Percentiles rank a stretch among this genome's conserved stretches.
Conservation (phyloP, 768 basidiomycete genomes). For the Calocybe indica region DNA sequence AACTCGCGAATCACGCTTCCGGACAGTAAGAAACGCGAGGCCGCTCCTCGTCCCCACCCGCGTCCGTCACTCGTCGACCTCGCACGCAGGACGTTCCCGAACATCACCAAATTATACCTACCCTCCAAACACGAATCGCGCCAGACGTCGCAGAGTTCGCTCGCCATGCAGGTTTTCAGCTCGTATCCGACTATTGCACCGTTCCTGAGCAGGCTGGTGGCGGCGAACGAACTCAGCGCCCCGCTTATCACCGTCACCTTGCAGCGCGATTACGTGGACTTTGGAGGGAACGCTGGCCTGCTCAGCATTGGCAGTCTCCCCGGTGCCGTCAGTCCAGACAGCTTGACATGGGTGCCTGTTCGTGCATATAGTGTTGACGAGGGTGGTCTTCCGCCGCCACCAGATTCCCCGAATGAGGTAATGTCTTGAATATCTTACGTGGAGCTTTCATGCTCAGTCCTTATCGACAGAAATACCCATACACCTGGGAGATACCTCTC, state of each 20-base stretch:
- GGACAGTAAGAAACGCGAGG: not conserved
- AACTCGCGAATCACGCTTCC: too few relatives aligned
- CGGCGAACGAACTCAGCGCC: constrained; percentile 24
- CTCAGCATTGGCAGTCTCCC: constrained; percentile 67
- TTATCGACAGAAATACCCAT: constrained; percentile 41
- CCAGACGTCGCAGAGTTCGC: constrained; percentile 10
- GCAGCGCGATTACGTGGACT: constrained; percentile 61
- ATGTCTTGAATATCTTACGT: not conserved
- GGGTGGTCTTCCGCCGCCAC: constrained; percentile 50
- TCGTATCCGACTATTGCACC: constrained; percentile 40
- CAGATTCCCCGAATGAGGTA: constrained; percentile 58
- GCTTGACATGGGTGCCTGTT: constrained; percentile 62
- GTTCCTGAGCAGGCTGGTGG: constrained; percentile 39
- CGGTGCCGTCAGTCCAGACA: constrained; percentile 33
- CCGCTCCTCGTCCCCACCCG: too few relatives aligned
- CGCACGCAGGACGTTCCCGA: not conserved
- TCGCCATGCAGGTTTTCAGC: constrained; percentile 27
- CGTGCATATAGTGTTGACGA: constrained; percentile 44
- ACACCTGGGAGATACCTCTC: constrained; percentile 67
- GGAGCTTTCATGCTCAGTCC: not conserved
- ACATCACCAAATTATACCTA: not conserved
- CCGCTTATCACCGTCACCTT: constrained; percentile 56
- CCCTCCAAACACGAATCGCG: constrained; percentile 1
- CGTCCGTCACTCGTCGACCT: not conserved
- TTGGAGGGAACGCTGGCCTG: constrained; percentile 64